Base-by-base conservation (phyloP, 495 filamentous ascomycete species). In the Aspergillus egyptiacus region DNA sequence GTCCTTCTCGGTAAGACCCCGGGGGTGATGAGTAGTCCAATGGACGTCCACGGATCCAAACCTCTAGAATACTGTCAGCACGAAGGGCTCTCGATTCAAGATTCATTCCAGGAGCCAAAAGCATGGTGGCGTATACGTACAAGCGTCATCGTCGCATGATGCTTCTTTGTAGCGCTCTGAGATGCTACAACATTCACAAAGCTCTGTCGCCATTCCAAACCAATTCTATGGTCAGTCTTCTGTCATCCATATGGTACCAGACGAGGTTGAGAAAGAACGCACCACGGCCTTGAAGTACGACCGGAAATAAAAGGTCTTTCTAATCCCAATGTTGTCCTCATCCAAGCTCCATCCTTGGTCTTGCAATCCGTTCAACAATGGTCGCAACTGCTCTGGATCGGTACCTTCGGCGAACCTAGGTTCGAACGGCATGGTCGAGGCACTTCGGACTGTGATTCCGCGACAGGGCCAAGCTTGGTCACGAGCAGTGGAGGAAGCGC, bases 1-100 rank as follows among this genome's bases (percentile, higher is more conserved):
- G 57, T 91, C 86, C 53, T 83, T 83, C 19, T 66, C 50, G 0
- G 82, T 83, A n/a, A 91, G 71, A n/a, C 86, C 85, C 17, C 73
- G 70, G 7, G 83, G 84, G 35, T 71, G 71, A 65, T 91, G 85
- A 14, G 86, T 89, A 9, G 85, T 89, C 86, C 84, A 89, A 61
- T 74, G 68, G 46, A 75, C 63, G 49, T 69, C 62, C 27, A 75
- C 68, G 4, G 69, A 73, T 7, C 71, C 71, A 51, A 71, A 59
- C 48, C 68, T 67, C 69, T 73, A 41, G 7, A 18, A 22, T 14
- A 23, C 20, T 14, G 31, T 46, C 14, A 44, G 28, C 18, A 23
- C 7, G 18, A 11, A 32, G 30, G 9, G 11, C n/a, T n/a, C n/a
- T n/a, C n/a, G n/a, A n/a, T n/a, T n/a, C n/a, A n/a, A n/a, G n/a